Evolutionary conservation across 495 filamentous ascomycete species (phyloP).

Genomic region (Penicillium goetzii): DNA sequence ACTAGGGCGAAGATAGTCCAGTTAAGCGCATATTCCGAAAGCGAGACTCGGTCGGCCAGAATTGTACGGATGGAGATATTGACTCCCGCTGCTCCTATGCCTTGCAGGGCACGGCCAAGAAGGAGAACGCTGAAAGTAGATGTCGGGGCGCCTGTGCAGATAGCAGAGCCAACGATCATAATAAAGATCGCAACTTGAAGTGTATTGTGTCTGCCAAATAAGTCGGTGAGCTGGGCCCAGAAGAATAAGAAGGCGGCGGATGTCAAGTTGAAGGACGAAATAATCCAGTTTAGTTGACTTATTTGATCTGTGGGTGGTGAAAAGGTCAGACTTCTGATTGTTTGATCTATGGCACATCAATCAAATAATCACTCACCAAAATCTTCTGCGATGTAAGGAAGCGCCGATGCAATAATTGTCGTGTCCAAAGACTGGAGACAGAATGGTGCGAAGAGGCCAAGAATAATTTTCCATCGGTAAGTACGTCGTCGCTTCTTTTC

Average conservation of each 20-base stretch:
- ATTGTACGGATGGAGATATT: constrained; percentile 57
- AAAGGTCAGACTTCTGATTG: background rate
- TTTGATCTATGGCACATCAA: background rate
- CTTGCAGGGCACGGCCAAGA: constrained; percentile 61
- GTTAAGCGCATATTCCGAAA: constrained; percentile 61
- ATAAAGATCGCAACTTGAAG: constrained; percentile 51
- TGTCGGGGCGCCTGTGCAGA: constrained; percentile 57
- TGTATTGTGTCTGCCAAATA: constrained; percentile 57
- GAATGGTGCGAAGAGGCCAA: constrained; percentile 57
- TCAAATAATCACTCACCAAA: constrained; percentile 48
- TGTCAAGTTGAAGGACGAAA: constrained; percentile 64
- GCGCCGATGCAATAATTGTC: constrained; percentile 62
- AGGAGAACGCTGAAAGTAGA: constrained; percentile 55
- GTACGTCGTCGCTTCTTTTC: constrained; percentile 19
- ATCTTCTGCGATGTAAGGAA: constrained; percentile 61
- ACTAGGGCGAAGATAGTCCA: constrained; percentile 59
- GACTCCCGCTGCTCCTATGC: constrained; percentile 57
- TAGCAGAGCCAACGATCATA: constrained; percentile 54
- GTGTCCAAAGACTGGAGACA: constrained; percentile 56
- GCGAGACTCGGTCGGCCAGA: constrained; percentile 58
- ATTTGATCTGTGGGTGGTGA: constrained; percentile 47
- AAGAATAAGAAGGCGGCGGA: constrained; percentile 64
- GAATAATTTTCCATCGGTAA: constrained; percentile 59
- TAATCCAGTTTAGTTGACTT: constrained; percentile 64
- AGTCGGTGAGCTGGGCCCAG: constrained; percentile 61